Evolutionary conservation across 2,329 filamentous ascomycete genomes (phyloP), one percentile per base, ranked within the genome.

Genomic region (Botryotinia convoluta): DNA sequence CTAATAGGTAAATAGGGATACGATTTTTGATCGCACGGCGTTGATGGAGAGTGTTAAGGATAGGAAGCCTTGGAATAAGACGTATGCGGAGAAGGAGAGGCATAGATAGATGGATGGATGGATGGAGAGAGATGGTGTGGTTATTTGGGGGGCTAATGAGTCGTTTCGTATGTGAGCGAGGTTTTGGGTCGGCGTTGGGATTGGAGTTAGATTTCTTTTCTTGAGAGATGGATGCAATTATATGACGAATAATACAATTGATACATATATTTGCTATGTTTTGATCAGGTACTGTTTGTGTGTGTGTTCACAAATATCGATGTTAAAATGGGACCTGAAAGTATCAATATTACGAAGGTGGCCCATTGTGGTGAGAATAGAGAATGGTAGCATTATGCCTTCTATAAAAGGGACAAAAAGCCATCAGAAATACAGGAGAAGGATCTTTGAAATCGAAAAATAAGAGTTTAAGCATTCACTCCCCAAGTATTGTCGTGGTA

Each of bases 61-160:
- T 42, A 20, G 22, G 32, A 75, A 74, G 48, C 74, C 74, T 0
- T 74, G 74, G 73, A 75, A 75, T 35, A 75, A 74, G 62, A 73
- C 74, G 3, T 64, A 69, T 67, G 57, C 69, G 2, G 75, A 76
- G 62, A 64, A 71, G 22, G 72, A 75, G 60, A 74, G 65, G 37
- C 65, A 69, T 32, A 57, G 37, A 57, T 69, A 69, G 44, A 35
- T 9, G 8, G 12, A 14, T 14, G 12, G 3, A 37, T 37, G 44
- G 32, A 14, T 45, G 44, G 20, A 60, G 18, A 35, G 16, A 35
- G 20, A 5, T 37, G 29, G 44, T 16, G 16, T 39, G 18, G 45
- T 20, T 39, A 16, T n/a, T 57, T 16, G 48, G 48, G 22, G 26
- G 48, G 48, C 48, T 57, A 32, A 57, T 18, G 51, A 57, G 51